These are phyloP conservation scores for Ephemerocybe angulata DNA, from an alignment of 768 basidiomycete genomes.

Conservation along the genomic window DNA sequence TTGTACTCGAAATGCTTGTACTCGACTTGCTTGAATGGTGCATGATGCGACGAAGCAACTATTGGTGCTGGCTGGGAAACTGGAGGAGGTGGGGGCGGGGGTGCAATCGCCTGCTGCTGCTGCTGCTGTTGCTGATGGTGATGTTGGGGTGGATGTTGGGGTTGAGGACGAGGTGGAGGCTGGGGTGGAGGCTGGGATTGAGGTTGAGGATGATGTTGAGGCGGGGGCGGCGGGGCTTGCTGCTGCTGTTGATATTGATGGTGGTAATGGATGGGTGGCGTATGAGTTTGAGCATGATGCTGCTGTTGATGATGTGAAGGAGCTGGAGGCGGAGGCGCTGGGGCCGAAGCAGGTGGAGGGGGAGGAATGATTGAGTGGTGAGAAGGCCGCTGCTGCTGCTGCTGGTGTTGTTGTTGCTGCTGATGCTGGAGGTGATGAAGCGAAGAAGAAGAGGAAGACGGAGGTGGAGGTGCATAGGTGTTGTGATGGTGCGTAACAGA, in stretches of 20 bases:
- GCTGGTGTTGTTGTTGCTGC: neutral
- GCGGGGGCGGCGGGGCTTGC: neutral
- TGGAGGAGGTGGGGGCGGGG: conserved; percentile 21
- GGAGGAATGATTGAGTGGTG: conserved; percentile 4
- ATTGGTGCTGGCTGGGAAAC: conserved; percentile 14
- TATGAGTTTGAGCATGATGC: neutral
- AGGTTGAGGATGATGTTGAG: neutral
- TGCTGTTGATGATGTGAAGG: neutral
- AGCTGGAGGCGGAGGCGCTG: neutral
- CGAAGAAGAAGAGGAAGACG: neutral
- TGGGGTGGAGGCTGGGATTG: conserved; percentile 1
- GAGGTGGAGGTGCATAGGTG: conserved; percentile 1
- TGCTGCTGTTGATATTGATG: neutral
- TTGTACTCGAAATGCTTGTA: conserved; percentile 1
- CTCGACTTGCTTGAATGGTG: conserved; percentile 12
- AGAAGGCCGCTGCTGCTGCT: neutral
- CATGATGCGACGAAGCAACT: conserved; percentile 10
- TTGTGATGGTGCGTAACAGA: conserved; percentile 4
- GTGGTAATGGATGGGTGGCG: neutral
- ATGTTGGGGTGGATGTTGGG: conserved; percentile 1
- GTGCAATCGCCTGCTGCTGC: conserved; percentile 10
- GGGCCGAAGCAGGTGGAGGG: neutral
- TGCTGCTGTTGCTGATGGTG: conserved; percentile 7
- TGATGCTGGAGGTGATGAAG: neutral
- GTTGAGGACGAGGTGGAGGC: conserved; percentile 3